A percentile compares a stretch with the other conserved stretches of the same genome.
Conservation (phyloP, 1,284 basidiomycete species). For the Vanrija humicola region DNA sequence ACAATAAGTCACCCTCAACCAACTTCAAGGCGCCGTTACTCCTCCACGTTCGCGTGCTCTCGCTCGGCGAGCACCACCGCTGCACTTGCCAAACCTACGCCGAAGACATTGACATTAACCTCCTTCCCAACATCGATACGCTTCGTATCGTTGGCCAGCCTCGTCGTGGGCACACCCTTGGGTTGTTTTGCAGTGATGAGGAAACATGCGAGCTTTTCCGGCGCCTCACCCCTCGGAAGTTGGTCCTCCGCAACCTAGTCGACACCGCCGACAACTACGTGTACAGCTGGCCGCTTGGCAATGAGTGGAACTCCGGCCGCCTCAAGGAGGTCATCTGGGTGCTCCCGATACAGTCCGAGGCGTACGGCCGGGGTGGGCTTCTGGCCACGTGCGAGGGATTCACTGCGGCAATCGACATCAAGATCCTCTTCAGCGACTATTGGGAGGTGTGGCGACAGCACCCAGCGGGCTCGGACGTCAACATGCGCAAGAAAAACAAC, state of each 20-base stretch:
- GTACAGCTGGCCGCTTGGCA: no score
- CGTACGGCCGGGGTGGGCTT: not conserved
- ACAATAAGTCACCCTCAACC: no score
- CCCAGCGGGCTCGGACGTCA: no score
- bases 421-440: no score
- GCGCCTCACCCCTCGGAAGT: not conserved
- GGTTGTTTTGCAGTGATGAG: no score
- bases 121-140: not conserved
- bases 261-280: no score
- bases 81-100: not conserved
- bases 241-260: slow-evolving; percentile 7
- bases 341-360: not conserved
- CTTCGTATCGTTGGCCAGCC: no score
- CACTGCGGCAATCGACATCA: no score
- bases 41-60: not conserved
- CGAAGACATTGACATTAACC: not conserved
- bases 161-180: no score
- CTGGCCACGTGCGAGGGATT: no score
- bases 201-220: not conserved
- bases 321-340: not conserved
- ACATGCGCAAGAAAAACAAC: no score
- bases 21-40: slow-evolving; percentile 3
- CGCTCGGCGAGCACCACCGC: not conserved
- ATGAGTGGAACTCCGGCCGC: not conserved
- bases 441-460: no score